Evolutionary conservation across 108 stramenopile species (phyloP).

Genomic region (Cylindrotheca closterium): DNA sequence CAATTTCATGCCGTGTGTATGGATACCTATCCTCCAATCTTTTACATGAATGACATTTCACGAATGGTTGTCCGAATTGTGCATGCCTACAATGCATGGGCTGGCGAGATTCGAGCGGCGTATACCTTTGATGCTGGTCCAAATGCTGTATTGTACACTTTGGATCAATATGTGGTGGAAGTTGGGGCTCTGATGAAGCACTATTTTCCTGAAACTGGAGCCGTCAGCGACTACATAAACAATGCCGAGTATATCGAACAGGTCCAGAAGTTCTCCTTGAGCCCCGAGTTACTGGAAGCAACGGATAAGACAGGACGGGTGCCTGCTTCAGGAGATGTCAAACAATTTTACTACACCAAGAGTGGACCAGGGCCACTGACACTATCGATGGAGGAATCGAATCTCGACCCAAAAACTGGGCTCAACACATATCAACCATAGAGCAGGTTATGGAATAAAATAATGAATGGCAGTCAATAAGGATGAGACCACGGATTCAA

Average conservation of each 20-base stretch:
- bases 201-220: constrained; percentile 54
- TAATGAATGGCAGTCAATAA: no score
- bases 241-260: constrained; percentile 37
- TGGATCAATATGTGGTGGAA: constrained; percentile 67
- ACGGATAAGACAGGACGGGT: constrained; percentile 63
- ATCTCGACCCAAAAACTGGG: constrained; percentile 53
- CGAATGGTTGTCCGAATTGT: constrained; percentile 66
- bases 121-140: constrained; percentile 99
- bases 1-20: constrained; percentile 98
- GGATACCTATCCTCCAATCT: constrained; percentile 99
- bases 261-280: constrained; percentile 41
- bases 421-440: constrained; percentile 41
- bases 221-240: constrained; percentile 39
- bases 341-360: constrained; percentile 78
- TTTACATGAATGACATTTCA: constrained; percentile 97
- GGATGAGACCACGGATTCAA: no score
- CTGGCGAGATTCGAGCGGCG: constrained; percentile 83
- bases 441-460: no score
- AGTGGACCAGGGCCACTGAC: constrained; percentile 73
- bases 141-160: constrained; percentile 92
- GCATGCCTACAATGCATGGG: constrained; percentile 85
- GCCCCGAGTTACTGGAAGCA: constrained; percentile 49
- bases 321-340: constrained; percentile 67
- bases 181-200: constrained; percentile 70
- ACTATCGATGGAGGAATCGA: constrained; percentile 23